Conservation (phyloP, 2,329 filamentous ascomycete genomes). For the Neonectria coccinea region DNA sequence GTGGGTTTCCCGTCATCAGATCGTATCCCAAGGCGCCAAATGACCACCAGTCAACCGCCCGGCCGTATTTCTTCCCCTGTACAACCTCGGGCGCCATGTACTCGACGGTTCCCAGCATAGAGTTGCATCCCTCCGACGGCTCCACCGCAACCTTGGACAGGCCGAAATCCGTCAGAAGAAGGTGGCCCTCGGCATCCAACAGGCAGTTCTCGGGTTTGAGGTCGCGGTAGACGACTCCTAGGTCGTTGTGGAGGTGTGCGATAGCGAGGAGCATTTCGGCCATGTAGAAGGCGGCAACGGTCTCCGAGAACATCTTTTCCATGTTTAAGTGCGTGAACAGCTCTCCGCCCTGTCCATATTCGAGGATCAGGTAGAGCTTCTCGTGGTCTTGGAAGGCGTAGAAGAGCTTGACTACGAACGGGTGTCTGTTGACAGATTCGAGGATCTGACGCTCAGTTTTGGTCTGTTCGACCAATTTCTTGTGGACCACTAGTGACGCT, state of each 20-base stretch:
- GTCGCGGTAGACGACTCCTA: conserved; percentile 96
- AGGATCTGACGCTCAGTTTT: conserved; percentile 96
- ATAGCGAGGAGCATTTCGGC: conserved; percentile 96
- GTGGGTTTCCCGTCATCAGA: conserved; percentile 89
- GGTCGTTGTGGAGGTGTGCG: conserved; percentile 89
- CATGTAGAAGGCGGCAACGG: conserved; percentile 96
- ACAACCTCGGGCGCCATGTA: conserved; percentile 99
- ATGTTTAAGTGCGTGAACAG: conserved; percentile 94
- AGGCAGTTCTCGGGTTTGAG: conserved; percentile 98
- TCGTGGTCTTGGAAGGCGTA: conserved; percentile 99
- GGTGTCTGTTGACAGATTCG: conserved; percentile 95
- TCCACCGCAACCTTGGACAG: conserved; percentile 93
- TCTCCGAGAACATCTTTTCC: conserved; percentile 94
- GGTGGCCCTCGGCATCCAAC: conserved; percentile 88
- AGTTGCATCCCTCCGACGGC: conserved; percentile 76
- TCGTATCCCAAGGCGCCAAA: conserved; percentile 93
- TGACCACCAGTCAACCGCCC: conserved; percentile 98
- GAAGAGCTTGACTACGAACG: conserved; percentile 97
- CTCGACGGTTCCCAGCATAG: conserved; percentile 92
- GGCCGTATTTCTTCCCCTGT: conserved; percentile 87
- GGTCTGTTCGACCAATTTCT: conserved; percentile 95
- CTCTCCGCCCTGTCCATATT: conserved; percentile 97
- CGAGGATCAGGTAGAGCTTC: conserved; percentile 96
- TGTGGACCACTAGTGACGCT: conserved; percentile 93
- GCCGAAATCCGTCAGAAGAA: conserved; percentile 96